A percentile compares a stretch with the other conserved stretches of the same genome.
phyloP scores from a whole-genome alignment of 176 grass and related monocot genomes.

The Chloris gayana region DNA sequence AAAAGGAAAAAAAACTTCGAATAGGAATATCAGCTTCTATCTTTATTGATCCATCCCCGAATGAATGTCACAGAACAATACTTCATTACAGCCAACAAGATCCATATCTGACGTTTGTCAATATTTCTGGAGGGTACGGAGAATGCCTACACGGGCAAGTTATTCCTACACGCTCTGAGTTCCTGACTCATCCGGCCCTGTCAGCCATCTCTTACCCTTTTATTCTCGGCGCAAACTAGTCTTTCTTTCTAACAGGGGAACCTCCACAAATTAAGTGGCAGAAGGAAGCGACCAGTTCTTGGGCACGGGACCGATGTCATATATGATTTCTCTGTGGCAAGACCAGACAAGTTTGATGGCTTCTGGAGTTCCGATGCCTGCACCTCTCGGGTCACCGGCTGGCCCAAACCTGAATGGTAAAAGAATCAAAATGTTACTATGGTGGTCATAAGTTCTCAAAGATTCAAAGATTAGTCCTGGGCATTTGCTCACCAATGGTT shows the following conservation, averaged over 20 bases:
- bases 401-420: slow-evolving; percentile 78
- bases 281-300: slow-evolving; percentile 68
- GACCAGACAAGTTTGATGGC: slow-evolving; percentile 98
- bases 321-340: slow-evolving; percentile 95
- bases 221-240: neutral
- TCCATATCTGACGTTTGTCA: neutral
- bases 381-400: slow-evolving; percentile 87
- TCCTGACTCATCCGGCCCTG: neutral
- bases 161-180: neutral
- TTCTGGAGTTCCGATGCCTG: slow-evolving; percentile 94
- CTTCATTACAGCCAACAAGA: neutral
- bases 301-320: slow-evolving; percentile 68
- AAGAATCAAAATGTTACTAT: neutral
- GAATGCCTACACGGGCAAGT: slow-evolving; percentile 27
- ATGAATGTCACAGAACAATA: neutral
- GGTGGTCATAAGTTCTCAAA: neutral
- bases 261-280: slow-evolving; percentile 43
- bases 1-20: too few species aligned
- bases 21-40: neutral
- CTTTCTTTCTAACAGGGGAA: neutral
- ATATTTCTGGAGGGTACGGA: neutral
- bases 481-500: slow-evolving; percentile 80
- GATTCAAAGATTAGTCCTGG: neutral
- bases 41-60: neutral
- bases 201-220: neutral